Evolutionary conservation across 768 basidiomycete species (phyloP), one percentile per base, ranked within the genome.

Genomic region (Leucosporidium creatinivorum): DNA sequence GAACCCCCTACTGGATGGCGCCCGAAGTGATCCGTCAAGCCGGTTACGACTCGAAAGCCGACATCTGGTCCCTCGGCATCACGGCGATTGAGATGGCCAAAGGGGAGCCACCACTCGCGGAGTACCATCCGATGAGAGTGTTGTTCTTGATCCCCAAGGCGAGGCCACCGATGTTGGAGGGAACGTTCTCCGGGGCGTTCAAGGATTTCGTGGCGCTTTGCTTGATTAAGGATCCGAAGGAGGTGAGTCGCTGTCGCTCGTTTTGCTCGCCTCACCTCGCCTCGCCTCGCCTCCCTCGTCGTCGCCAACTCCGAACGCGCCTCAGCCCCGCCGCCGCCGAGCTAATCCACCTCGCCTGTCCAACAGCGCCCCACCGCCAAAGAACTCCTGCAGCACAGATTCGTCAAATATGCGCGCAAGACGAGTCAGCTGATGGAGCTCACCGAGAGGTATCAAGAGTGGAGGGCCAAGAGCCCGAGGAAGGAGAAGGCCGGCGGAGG

Each of bases 41-140:
- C 9, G 94, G 93, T 1, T 98, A 98, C 79, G 93, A 97, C 76
- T 84, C 86, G 3, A 92, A 93, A 79, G 94, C 94, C 3, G 94
- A 98, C 78, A 87, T 98, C 82, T 98, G 94, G 94, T 93, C 90
- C 77, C 80, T 98, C 60, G 94, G 94, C 26, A 99, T 99, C 77
- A 97, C 94, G 1, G 93, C 92, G 62, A 96, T 97, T 59, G 72
- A 73, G 81, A 88, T 99, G 87, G 93, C 94, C 3, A 91, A 90
- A 74, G 96, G 96, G 54, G 93, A 97, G 75, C 96, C 96, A 0
- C 96, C 96, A 12, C 79, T 97, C 65, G 89, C 91, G 6, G 94
- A 98, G 77, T 94, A 97, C 77, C 96, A 98, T 75, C 96, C 93
- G 0, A 98, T 98, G 96, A 85, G 96, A 33, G 94, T 99, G 1